Base-by-base conservation (phyloP, 2,329 filamentous ascomycete genomes). In the Pseudopyrenochaeta lycopersici region DNA sequence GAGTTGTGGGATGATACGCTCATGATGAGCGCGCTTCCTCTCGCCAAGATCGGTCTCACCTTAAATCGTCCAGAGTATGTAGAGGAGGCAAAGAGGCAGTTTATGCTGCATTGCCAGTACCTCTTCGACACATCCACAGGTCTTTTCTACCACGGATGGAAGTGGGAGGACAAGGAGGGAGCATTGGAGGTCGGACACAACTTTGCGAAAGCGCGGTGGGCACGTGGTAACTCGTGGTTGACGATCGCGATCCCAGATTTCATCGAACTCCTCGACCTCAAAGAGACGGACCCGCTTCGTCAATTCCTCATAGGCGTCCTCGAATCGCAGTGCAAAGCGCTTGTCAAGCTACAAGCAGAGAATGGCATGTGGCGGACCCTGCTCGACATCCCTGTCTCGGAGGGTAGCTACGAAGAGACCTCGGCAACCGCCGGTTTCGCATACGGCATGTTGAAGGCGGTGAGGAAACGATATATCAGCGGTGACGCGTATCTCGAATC, bases 221-320 rank as follows among this genome's bases (percentile, higher is more conserved):
- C 82, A 11, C 73, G 84, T n/a, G 84, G 84, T 15, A 91, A 91
- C 70, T 83, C 81, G 56, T 94, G 90, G 90, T 71, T 94, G 41
- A 93, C 90, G 0, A 93, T 94, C 55, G 90, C 86, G n/a, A 90
- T 93, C 47, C 90, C 90, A 0, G 90, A 94, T 67, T 90, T 93
- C 62, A 82, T 94, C 50, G 90, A 93, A 70, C 72, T 94, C 45
- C 77, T 93, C 33, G 83, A 88, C 33, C 76, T 92, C 21, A 76
- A 81, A 2, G 72, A 79, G 2, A 75, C 74, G 2, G 89, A 92
- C 62, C 83, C 88, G 0, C 78, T 92, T 21, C 82, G 86, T 10
- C 66, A 78, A 4, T 82, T 87, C 55, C 79, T 91, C 17, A 73
- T 86, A 40, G 82, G 84, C 58, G 89, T 88, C 0, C 79, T 94